Evolutionary conservation across 2,329 filamentous ascomycete genomes (phyloP), one percentile per base, ranked within the genome.

Genomic region (Colletotrichum aenigma): DNA sequence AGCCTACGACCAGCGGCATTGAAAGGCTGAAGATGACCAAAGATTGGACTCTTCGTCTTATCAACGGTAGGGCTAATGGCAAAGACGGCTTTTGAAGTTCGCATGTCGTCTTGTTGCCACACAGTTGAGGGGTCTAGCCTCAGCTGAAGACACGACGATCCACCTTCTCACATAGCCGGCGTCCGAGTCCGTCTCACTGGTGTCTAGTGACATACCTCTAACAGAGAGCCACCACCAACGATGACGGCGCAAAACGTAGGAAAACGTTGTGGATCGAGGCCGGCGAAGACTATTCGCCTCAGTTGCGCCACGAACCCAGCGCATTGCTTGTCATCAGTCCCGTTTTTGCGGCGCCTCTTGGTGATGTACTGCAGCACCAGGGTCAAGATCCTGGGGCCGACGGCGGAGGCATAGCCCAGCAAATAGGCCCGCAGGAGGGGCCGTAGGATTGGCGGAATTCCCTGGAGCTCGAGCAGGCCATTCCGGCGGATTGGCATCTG

Each of bases 201-300:
- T 61, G 62, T 73, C 48, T n/a, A 71, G 30, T 32, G 28, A 80
- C 86, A 79, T 84, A 90, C 91, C 86, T 92, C 88, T n/a, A 93
- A 81, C n/a, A 93, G 81, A 28, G 91, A 91, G 77, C 88, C 89
- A 52, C 91, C 91, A 38, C 91, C 92, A 52, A 91, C 88, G 12
- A 93, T 83, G 8, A 87, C 85, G 9, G 91, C 91, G 81, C 91
- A 93, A 80, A 93, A 93, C 6, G 91, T 86, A 58, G 92, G 91
- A 79, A 93, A 93, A 10, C 91, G 87, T 75, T 89, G 88, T 71
- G 85, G 84, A 60, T 91, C 89, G 18, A 93, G 83, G 4, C 90
- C 91, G 9, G 86, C 86, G 55, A 83, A 84, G 38, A 93, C 80
- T 72, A 91, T 88, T 58, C 80, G 84, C 70, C 69, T 81, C 79